These are phyloP conservation scores for Wickerhamomyces alni DNA, from an alignment of 805 yeast species.

Conservation along the genomic window DNA sequence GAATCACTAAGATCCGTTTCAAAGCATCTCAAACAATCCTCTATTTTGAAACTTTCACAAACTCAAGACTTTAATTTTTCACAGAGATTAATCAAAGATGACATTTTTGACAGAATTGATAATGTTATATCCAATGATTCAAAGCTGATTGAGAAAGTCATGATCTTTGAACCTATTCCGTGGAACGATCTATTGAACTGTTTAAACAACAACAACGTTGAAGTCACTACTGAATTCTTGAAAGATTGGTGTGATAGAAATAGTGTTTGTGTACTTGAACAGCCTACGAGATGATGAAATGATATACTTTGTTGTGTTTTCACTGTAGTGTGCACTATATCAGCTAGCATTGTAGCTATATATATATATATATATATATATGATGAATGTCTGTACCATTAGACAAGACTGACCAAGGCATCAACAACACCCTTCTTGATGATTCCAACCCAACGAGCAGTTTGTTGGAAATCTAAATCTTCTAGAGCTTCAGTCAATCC, in stretches of 20 bases:
- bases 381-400: neutral
- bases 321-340: no score
- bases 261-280: constrained; percentile 12
- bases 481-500: constrained; percentile 49
- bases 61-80: constrained; percentile 16
- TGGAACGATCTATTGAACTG: constrained; percentile 3
- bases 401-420: constrained; percentile 1
- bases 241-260: constrained; percentile 22
- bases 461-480: constrained; percentile 32
- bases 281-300: neutral
- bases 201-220: constrained; percentile 2
- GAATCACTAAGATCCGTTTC: constrained; percentile 12
- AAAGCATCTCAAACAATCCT: constrained; percentile 11
- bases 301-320: no score
- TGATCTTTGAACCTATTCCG: constrained; percentile 20
- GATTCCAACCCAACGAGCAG: constrained; percentile 22
- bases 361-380: neutral
- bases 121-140: constrained; percentile 4
- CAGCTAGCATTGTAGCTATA: no score
- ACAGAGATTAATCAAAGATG: constrained; percentile 16
- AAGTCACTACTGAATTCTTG: constrained; percentile 8
- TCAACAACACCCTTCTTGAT: constrained; percentile 11
- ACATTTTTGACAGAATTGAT: constrained; percentile 15
- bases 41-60: constrained; percentile 13
- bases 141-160: constrained; percentile 15